Base-by-base conservation (phyloP, 202 grass and related monocot genomes). In the Dendrocalamus latiflorus region DNA sequence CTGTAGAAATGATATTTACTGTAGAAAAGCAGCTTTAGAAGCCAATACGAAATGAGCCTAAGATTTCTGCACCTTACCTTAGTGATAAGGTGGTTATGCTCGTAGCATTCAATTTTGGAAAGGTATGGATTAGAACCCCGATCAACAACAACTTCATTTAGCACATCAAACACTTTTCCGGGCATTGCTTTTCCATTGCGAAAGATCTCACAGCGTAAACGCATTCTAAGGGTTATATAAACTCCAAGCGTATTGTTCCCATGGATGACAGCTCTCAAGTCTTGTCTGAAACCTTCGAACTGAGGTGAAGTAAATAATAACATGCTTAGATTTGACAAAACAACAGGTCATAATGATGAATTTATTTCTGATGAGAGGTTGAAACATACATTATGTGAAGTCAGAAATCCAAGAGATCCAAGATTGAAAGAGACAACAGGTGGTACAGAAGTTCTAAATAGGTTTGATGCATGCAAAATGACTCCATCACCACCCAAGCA, bases 181-280 rank as follows among this genome's bases (percentile, higher is more conserved):
- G 93, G 93, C 86, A 99, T 85, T 81, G 93, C 83, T 87, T 94
- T 96, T 79, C 96, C 96, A 84, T 91, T 95, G 70, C 91, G 93
- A 85, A 99, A 92, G 54, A 99, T 92, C 81, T 96, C 93, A 72
- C 96, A 99, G 66, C 89, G 56, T 51, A 99, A 72, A 34, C 93
- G 93, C 96, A 99, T 96, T 87, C 96, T 90, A 91, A 99, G 96
- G 33, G 96, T 96, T 87, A 99, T 99, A 89, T 96, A 99, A 79
- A 99, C 91, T 81, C 93, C 96, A 77, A 91, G 79, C 36, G 91
- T 92, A 65, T 99, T 96, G 86, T 99, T 99, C 72, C 96, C 96
- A 81, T 99, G 91, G 75, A 99, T 96, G 57, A 99, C 89, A 64
- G 93, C 93, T 88, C 78, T 92, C 85, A 99, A 76, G 71, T 99